These are phyloP conservation scores for Cetraspora pellucida DNA, from an alignment of 192 early-diverging fungal species.

Conservation along the genomic window DNA sequence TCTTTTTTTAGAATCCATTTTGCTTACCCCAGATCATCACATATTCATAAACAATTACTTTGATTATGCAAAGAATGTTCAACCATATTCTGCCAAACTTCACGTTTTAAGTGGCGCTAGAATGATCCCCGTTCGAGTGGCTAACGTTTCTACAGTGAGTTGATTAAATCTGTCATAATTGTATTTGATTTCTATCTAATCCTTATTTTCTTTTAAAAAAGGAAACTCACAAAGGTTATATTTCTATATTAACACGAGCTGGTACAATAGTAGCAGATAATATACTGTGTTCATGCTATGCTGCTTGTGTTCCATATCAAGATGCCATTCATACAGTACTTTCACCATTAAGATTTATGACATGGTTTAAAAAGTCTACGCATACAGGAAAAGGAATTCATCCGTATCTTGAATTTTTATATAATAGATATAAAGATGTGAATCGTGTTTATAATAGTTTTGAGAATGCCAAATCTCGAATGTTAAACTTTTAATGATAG, in stretches of 20 bases:
- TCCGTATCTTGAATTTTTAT: background rate
- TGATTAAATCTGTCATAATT: too few relatives aligned
- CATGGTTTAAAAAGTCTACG: background rate
- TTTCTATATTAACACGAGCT: background rate
- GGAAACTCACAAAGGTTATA: conserved; percentile 8
- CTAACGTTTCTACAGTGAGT: background rate
- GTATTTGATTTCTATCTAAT: background rate
- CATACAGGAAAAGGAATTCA: background rate
- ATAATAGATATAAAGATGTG: background rate
- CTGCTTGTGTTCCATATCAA: background rate
- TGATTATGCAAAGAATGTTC: conserved; percentile 9
- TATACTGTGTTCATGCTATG: conserved; percentile 11
- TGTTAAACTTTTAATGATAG: too few relatives aligned
- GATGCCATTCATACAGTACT: background rate
- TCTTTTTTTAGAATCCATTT: background rate
- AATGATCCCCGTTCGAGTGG: background rate
- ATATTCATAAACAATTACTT: background rate
- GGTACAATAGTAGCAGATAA: conserved; percentile 17
- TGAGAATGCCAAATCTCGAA: too few relatives aligned
- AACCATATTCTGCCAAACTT: background rate
- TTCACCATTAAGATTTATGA: background rate
- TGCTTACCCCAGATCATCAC: background rate
- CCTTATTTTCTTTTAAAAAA: background rate
- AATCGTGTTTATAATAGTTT: too few relatives aligned
- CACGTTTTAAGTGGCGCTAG: background rate